phyloP scores from a whole-genome alignment of 1,284 basidiomycete species.

The Apiotrichum laibachii region DNA sequence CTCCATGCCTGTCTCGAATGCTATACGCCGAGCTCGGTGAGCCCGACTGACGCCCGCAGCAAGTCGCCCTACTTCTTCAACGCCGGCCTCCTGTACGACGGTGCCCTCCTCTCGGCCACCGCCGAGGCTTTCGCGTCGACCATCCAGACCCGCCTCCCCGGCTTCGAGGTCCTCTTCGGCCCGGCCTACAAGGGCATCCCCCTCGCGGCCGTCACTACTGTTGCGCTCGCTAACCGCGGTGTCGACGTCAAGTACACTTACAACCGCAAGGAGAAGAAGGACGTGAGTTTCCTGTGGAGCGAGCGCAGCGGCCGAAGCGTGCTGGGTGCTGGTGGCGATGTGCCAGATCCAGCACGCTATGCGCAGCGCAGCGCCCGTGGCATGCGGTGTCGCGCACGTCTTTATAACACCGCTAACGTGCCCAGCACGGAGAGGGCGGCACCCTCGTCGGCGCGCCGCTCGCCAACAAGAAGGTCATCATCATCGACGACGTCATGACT shows the following conservation, averaged over 20 bases:
- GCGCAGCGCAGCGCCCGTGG: too few species aligned
- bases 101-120: slow-evolving; percentile 73
- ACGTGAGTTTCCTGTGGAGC: slow-evolving; percentile 51
- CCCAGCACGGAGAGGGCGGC: slow-evolving; percentile 91
- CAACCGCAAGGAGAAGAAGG: slow-evolving; percentile 93
- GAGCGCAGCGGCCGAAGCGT: too few species aligned
- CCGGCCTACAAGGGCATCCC: slow-evolving; percentile 99
- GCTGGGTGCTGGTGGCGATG: too few species aligned
- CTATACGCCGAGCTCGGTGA: background rate
- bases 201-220: slow-evolving; percentile 81
- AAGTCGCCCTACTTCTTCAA: slow-evolving; percentile 97
- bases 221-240: slow-evolving; percentile 58
- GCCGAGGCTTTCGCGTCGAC: slow-evolving; percentile 80
- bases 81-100: slow-evolving; percentile 80
- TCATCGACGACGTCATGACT: slow-evolving; percentile 97
- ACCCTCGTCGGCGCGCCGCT: slow-evolving; percentile 82
- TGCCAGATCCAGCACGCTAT: too few species aligned
- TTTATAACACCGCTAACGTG: background rate
- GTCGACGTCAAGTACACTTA: slow-evolving; percentile 60
- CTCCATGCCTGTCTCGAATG: too few species aligned
- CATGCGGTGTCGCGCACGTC: too few species aligned
- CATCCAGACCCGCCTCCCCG: slow-evolving; percentile 55
- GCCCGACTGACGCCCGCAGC: slow-evolving; percentile 53
- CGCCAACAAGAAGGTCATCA: slow-evolving; percentile 76
- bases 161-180: slow-evolving; percentile 90